phyloP scores from a whole-genome alignment of 805 yeast species.

The Myxozyma neotropica region DNA sequence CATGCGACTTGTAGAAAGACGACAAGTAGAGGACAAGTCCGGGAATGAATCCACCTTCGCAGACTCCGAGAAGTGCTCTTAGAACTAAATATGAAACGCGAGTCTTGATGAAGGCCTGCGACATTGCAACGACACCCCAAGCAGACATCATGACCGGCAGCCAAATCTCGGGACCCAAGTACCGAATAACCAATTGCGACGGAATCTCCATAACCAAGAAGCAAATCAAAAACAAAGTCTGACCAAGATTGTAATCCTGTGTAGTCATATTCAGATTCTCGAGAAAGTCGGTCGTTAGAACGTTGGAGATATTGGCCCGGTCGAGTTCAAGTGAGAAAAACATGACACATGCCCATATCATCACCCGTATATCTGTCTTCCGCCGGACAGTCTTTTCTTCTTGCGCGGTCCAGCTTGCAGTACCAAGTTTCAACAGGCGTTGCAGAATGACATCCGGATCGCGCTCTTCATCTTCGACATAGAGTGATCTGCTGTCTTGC shows the following conservation, averaged over 20 bases:
- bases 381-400: constrained; percentile 54
- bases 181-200: constrained; percentile 53
- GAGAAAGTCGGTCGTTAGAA: constrained; percentile 56
- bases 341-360: constrained; percentile 58
- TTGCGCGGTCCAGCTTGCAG: constrained; percentile 50
- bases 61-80: constrained; percentile 56
- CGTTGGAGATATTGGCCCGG: constrained; percentile 58
- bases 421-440: constrained; percentile 19
- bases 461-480: constrained; percentile 18
- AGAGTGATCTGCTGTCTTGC: not conserved
- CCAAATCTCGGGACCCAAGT: constrained; percentile 63
- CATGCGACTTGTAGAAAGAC: constrained; percentile 63
- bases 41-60: constrained; percentile 72
- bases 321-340: constrained; percentile 61
- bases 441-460: constrained; percentile 28
- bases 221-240: constrained; percentile 56
- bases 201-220: constrained; percentile 48
- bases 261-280: constrained; percentile 56
- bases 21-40: constrained; percentile 66
- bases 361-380: constrained; percentile 57
- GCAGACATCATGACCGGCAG: constrained; percentile 55
- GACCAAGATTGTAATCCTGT: constrained; percentile 58
- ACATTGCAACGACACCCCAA: constrained; percentile 60
- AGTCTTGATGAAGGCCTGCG: constrained; percentile 52
- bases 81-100: constrained; percentile 46